Percentiles rank a stretch among this genome's conserved stretches.
These are phyloP conservation scores for Coemansia sp. DNA, from an alignment of 192 early-diverging fungal species.

Conservation along the genomic window DNA sequence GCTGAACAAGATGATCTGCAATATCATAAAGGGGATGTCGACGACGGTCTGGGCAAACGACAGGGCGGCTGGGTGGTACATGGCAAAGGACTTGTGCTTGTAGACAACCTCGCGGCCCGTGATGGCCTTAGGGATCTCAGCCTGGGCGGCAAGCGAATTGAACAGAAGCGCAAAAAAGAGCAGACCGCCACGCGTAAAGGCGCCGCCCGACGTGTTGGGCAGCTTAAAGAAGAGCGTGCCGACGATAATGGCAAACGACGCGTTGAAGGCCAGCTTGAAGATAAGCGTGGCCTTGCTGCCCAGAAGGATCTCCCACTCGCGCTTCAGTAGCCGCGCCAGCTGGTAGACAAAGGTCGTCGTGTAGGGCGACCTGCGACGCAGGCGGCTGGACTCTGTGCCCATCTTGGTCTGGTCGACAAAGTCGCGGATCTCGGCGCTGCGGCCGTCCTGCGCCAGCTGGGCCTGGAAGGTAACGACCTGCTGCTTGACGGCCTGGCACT, in stretches of 20 bases:
- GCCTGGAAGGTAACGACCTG: slow-evolving; percentile 51
- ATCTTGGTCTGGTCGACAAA: slow-evolving; percentile 59
- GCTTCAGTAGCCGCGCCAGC: slow-evolving; percentile 55
- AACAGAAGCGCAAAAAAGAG: slow-evolving; percentile 73
- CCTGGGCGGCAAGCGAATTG: slow-evolving; percentile 66
- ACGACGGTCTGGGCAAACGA: slow-evolving; percentile 60
- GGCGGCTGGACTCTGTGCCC: slow-evolving; percentile 58
- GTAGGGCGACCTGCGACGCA: slow-evolving; percentile 58
- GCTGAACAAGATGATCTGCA: slow-evolving; percentile 59
- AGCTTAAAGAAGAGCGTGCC: slow-evolving; percentile 68
- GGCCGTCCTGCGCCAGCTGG: slow-evolving; percentile 33
- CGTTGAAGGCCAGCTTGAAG: slow-evolving; percentile 58
- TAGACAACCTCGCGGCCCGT: slow-evolving; percentile 68
- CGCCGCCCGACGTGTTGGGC: slow-evolving; percentile 57
- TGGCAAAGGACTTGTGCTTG: slow-evolving; percentile 74
- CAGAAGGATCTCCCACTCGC: slow-evolving; percentile 62
- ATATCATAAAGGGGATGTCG: slow-evolving; percentile 56
- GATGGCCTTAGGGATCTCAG: slow-evolving; percentile 67
- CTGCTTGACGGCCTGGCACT: slow-evolving; percentile 36
- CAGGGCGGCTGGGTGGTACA: slow-evolving; percentile 67
- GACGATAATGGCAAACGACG: slow-evolving; percentile 66
- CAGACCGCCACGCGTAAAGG: slow-evolving; percentile 76
- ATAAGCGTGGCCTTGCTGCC: slow-evolving; percentile 57
- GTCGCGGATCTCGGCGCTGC: slow-evolving; percentile 39
- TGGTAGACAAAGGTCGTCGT: slow-evolving; percentile 66